Evolutionary conservation across 169 alveolate species (phyloP), one percentile per base, ranked within the genome.

Genomic region (Cyclospora cayetanensis): DNA sequence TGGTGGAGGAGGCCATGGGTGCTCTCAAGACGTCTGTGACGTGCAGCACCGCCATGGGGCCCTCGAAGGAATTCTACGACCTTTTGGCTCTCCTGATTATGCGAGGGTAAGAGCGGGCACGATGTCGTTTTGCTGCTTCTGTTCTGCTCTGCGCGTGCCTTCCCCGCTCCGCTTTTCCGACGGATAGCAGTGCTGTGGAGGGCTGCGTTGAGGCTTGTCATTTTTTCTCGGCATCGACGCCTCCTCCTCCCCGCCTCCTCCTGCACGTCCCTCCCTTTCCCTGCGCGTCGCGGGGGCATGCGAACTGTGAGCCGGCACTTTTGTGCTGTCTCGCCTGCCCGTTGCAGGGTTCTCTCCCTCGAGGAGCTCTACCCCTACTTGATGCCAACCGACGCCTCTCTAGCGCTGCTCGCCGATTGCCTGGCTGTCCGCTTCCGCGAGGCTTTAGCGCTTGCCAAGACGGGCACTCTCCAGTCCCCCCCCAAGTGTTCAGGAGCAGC

Each of bases 301-400:
- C 22, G 35, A 12, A 27, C 27, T 4, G 74, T 9, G 74, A 60
- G 9, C 74, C 5, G 31, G 9, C 29, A 39, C 29, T n/a, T 31
- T 1, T 31, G 22, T 68, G 29, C 15, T 29, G 46, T 31, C 52
- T n/a, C 3, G 29, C 52, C 25, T 31, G 42, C 20, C 43, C 29
- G 80, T 25, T 3, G 25, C 89, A 79, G 89, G 12, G 27, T 79
- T 25, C 68, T 82, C 29, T 82, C 90, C 12, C 77, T 82, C 12
- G 77, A 82, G 42, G 90, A 31, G 27, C 60, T 82, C 22, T 82
- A 82, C 77, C 90, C 90, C n/a, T 39, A 82, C 77, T 60, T 82
- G 37, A 53, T 37, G 79, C 90, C 90, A 4, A 52, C 90, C 37
- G 90, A 82, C 41, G 90, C 90, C 31, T 43, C 63, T 37, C 90